Percentiles rank a stretch among this genome's conserved stretches.
Conservation (phyloP, 768 basidiomycete genomes). For the Exidia glandulosa region DNA sequence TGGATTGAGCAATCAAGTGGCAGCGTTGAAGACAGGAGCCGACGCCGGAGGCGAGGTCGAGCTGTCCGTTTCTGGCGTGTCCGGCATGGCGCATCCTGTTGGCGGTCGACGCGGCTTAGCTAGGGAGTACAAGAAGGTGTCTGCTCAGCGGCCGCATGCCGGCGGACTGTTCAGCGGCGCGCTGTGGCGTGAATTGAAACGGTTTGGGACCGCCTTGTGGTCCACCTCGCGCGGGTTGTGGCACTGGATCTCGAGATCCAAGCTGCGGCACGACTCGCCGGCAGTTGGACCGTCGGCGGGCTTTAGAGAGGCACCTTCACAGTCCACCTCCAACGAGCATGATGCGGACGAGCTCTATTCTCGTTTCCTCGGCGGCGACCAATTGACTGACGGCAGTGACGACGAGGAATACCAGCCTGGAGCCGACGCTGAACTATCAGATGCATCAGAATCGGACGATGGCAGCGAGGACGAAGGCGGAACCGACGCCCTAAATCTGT, state of each 20-base stretch:
- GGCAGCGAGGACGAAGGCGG: conserved; percentile 26
- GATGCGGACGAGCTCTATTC: conserved; percentile 31
- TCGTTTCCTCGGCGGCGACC: conserved; percentile 52
- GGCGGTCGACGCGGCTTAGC: conserved; percentile 28
- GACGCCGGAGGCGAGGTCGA: conserved; percentile 22
- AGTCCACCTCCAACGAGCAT: conserved; percentile 14
- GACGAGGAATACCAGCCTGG: conserved; percentile 26
- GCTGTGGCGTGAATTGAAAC: conserved; percentile 29
- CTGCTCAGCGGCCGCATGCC: conserved; percentile 19
- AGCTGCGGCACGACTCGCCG: neutral
- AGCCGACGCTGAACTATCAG: conserved; percentile 11
- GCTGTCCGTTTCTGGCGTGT: conserved; percentile 32
- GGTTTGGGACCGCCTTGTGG: conserved; percentile 21
- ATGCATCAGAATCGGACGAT: conserved; percentile 18
- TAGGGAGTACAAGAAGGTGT: conserved; percentile 41
- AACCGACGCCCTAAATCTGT: conserved; percentile 37
- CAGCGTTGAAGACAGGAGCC: neutral
- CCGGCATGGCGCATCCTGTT: conserved; percentile 20
- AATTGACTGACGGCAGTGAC: conserved; percentile 38
- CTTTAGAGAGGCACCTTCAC: conserved; percentile 7
- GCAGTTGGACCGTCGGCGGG: conserved; percentile 4
- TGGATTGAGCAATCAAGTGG: conserved; percentile 67
- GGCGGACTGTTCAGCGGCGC: conserved; percentile 30
- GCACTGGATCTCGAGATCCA: conserved; percentile 10
- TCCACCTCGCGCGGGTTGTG: conserved; percentile 15